Evolutionary conservation across 805 yeast genomes (phyloP), one percentile per base, ranked within the genome.

Genomic region (Sugiyamaella lignohabitans): DNA sequence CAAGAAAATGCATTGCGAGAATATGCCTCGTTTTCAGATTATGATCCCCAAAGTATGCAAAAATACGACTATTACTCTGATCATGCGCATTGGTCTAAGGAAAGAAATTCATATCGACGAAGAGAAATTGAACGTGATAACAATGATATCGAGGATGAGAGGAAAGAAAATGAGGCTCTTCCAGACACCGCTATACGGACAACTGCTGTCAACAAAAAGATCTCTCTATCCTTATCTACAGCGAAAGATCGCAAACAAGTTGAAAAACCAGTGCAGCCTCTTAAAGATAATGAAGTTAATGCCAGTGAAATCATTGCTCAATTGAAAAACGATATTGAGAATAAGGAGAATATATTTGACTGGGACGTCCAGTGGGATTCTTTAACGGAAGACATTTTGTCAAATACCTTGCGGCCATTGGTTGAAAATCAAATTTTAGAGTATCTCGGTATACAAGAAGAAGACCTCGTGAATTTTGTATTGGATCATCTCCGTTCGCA

Each of bases 381-480:
- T 35, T 40, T 61, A 10, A 55, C 53, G 17, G 53, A 52, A 8
- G 46, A 34, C 11, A 29, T 51, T 11, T 23, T 60, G n/a, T 52
- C 55, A 10, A 51, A 48, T 23, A 37, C 21, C 19, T 8, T 60
- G 23, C 42, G 45, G 18, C 63, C 64, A 2, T 49, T 52, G 11
- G 54, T 59, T 27, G 48, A 45, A 5, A 40, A 46, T 16, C 50
- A 51, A 18, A 53, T 64, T n/a, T 48, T 55, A 11, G 66, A 64
- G 37, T 58, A 51, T 34, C 53, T 64, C 4, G 66, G 67, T 10
- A 56, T 59, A 30, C 58, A 58, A 42, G 68, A 64, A 35, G 61
- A 59, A 11, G 65, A 61, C 29, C 49, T 64, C n/a, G 50, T 61
- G 32, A 54, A 58, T n/a, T 62, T 63, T 46, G 52, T 62, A 14